Evolutionary conservation across 257 asterid genomes (phyloP).

Genomic region (Haberlea rhodopensis): DNA sequence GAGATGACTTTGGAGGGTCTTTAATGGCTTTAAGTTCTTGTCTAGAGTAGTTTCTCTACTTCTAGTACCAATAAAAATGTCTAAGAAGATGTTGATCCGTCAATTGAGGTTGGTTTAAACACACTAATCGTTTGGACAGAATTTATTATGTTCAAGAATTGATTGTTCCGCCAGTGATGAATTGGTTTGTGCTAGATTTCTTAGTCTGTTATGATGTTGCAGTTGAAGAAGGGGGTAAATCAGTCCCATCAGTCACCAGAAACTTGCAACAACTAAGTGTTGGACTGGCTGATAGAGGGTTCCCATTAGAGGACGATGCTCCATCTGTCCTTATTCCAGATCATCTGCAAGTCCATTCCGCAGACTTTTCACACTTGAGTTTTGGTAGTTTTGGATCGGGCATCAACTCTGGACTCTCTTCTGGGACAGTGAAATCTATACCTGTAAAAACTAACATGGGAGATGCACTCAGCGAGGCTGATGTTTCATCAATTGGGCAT

Average conservation of each 20-base stretch:
- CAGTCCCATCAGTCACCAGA: constrained; percentile 62
- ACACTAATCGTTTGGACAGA: not conserved
- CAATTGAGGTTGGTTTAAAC: not conserved
- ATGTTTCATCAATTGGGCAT: constrained; percentile 53
- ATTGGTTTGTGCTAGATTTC: constrained; percentile 13
- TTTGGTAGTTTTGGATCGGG: constrained; percentile 90
- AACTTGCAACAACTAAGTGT: constrained; percentile 65
- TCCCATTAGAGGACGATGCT: constrained; percentile 51
- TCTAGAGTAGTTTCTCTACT: not conserved
- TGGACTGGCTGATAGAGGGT: constrained; percentile 47
- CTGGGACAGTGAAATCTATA: constrained; percentile 50
- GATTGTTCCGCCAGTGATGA: not conserved
- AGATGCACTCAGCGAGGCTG: constrained; percentile 48
- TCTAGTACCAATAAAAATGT: constrained; percentile 1
- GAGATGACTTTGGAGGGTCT: not conserved
- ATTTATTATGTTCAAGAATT: not conserved
- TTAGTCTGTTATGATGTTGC: constrained; percentile 34
- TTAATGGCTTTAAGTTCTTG: not conserved
- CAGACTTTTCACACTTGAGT: constrained; percentile 82
- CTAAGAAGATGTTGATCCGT: constrained; percentile 4
- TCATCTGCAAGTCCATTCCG: constrained; percentile 78
- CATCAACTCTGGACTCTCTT: constrained; percentile 37
- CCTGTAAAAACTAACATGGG: constrained; percentile 58
- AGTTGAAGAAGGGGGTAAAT: constrained; percentile 54
- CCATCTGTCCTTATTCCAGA: constrained; percentile 87